Evolutionary conservation across 305 asterid genomes (phyloP), one percentile per base, ranked within the genome.

Genomic region (Lippia alba): DNA sequence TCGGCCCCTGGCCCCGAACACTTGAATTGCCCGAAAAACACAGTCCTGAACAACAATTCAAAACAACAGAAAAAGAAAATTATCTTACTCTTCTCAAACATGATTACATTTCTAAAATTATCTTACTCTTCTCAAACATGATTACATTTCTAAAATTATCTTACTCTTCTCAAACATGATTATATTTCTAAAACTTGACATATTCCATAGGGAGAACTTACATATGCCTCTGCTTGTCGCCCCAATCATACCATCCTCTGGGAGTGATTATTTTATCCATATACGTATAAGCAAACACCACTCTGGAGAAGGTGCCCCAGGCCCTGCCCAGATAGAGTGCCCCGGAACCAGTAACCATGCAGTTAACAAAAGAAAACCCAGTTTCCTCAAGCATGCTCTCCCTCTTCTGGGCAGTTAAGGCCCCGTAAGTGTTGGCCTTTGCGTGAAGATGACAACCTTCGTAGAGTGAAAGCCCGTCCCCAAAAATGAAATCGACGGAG

Each of bases 201-300:
- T 36, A 4, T 4, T 5, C 41, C 1, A 4, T 36, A 3, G 30
- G 30, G 30, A 36, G 9, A 56, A 73, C 96, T 48, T 76, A 90
- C 98, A 90, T 88, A 64, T 90, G 90, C 70, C 98, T 84, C 61
- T 85, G 86, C 79, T 88, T 88, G 45, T 93, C 98, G 6, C 96
- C 97, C 98, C 96, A 91, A 1, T 94, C 80, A 44, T 87, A 78
- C 98, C 98, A 94, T 8, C 98, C 98, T 68, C 75, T 74, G 0
- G 98, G 96, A 0, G 83, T 81, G 71, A 91, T 82, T 30, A 89
- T 86, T 67, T 82, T 87, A 53, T 89, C 94, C 97, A 93, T 91
- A 65, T 77, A 87, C 4, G 97, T 91, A 69, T 85, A 91, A 58
- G 97, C 96, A 76, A 91, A 93, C 53, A 91, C 89, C 19, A 93